Conservation (phyloP, 2,329 filamentous ascomycete species). For the Ceratocystis smalleyi region DNA sequence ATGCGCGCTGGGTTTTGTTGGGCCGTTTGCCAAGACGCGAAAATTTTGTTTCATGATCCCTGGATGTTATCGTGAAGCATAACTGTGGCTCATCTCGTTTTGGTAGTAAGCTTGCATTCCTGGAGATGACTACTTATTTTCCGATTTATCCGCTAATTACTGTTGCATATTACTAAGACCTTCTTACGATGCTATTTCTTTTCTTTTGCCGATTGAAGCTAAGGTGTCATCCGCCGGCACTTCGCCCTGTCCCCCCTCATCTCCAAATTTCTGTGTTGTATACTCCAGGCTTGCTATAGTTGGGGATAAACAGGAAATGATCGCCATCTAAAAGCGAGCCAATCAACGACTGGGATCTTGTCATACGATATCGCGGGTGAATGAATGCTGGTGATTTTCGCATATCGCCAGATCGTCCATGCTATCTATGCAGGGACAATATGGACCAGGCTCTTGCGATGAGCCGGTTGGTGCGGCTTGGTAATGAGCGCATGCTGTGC, state of each 20-base stretch:
- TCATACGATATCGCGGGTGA: background rate
- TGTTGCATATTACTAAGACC: background rate
- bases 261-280: background rate
- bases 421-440: background rate
- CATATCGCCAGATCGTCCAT: background rate
- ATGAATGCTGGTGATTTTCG: background rate
- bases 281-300: background rate
- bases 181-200: background rate
- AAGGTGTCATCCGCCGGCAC: constrained; percentile 2
- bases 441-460: background rate
- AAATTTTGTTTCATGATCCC: background rate
- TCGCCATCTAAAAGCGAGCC: background rate
- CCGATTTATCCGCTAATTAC: background rate
- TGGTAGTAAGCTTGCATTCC: background rate
- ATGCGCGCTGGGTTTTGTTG: background rate
- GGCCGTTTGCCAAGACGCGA: background rate
- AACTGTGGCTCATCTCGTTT: background rate
- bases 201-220: background rate
- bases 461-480: constrained; percentile 3
- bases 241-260: background rate
- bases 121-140: background rate
- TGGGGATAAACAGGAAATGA: background rate
- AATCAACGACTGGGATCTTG: background rate
- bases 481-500: background rate
- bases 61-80: background rate